These are phyloP conservation scores for Schwanniomyces polymorphus DNA, from an alignment of 805 yeast genomes.

Conservation along the genomic window DNA sequence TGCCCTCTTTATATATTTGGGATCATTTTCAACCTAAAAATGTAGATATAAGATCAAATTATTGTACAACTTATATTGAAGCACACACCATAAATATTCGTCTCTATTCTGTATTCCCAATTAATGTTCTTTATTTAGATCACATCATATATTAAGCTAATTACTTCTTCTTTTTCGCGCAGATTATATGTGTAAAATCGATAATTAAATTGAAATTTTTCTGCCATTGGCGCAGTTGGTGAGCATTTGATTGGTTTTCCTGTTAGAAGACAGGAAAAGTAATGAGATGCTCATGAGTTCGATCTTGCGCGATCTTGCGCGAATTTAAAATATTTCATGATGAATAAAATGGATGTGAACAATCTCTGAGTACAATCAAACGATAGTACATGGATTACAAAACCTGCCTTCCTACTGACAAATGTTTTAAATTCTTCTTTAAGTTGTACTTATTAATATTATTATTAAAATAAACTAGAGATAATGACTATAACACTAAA, in stretches of 20 bases:
- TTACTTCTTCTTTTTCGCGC: no score
- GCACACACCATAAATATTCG: no score
- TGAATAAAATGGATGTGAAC: conserved; percentile 51
- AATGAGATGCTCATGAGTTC: conserved; percentile 14
- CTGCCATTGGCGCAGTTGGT: conserved; percentile 11
- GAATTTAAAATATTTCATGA: conserved; percentile 27
- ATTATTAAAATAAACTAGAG: neutral
- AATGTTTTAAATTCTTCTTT: conserved; percentile 16
- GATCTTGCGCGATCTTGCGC: conserved; percentile 15
- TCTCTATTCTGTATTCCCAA: no score
- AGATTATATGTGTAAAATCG: neutral
- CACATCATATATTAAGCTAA: no score
- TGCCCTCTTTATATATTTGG: no score
- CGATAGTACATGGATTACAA: conserved; percentile 44
- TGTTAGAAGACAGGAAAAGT: conserved; percentile 1
- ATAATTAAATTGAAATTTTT: neutral
- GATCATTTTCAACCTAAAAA: no score
- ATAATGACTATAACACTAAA: neutral
- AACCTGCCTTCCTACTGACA: conserved; percentile 54
- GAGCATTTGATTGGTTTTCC: conserved; percentile 4
- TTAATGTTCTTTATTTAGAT: no score
- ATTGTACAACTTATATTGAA: no score
- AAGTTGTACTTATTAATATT: no score
- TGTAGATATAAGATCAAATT: no score
- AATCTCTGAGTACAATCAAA: conserved; percentile 46